Conservation (phyloP, 192 early-diverging fungal genomes). For the Geranomyces variabilis region DNA sequence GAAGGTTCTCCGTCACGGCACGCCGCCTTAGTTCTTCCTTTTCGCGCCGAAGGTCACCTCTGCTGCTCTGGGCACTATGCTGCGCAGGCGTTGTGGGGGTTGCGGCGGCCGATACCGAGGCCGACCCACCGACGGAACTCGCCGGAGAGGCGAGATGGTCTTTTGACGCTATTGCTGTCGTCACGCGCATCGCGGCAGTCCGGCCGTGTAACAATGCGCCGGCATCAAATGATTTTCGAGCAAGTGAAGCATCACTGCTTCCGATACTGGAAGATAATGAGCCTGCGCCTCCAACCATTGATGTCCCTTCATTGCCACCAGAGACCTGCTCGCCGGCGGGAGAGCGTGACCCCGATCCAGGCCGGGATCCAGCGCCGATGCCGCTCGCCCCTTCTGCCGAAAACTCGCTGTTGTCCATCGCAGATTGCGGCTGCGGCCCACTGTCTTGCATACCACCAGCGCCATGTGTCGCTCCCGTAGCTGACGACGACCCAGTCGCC, state of each 20-base stretch:
- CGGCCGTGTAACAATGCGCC: neutral
- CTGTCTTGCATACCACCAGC: neutral
- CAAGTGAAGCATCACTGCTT: neutral
- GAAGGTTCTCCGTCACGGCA: constrained; percentile 26
- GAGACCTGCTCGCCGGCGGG: too few species aligned
- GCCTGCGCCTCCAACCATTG: neutral
- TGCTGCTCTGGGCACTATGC: neutral
- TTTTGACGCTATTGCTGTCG: neutral
- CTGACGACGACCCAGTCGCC: neutral
- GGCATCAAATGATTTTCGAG: neutral
- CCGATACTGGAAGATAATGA: neutral
- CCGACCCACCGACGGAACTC: neutral
- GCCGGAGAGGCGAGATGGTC: neutral
- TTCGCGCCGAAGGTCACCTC: constrained; percentile 17
- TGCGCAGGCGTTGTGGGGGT: neutral
- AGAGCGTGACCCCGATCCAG: neutral
- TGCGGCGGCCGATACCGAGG: neutral
- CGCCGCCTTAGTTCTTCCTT: constrained; percentile 26
- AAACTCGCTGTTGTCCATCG: neutral
- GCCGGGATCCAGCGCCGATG: neutral
- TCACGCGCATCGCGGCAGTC: neutral
- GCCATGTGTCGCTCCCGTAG: neutral
- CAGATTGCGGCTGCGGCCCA: neutral
- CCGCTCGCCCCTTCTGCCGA: neutral
- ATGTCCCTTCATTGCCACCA: too few species aligned